Conservation (phyloP, 495 filamentous ascomycete species). For the Paragyromitra xinjiangensis region DNA sequence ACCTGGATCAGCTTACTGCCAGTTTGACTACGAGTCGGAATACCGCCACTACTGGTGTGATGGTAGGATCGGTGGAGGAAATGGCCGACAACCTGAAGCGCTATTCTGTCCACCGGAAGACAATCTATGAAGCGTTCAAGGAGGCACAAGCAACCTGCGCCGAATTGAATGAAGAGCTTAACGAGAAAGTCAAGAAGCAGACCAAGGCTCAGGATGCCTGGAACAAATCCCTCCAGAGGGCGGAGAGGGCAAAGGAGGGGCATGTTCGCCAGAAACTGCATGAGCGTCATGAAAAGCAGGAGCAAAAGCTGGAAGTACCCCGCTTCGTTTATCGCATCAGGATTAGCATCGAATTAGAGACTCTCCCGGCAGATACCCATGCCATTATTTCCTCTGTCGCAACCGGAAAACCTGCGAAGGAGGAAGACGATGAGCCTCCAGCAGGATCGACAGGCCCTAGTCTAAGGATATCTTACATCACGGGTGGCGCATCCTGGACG, state of each 20-base stretch:
- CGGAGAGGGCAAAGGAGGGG: constrained; percentile 58
- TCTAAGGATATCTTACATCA: constrained; percentile 71
- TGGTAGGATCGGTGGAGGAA: background rate
- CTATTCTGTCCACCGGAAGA: constrained; percentile 15
- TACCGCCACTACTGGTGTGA: background rate
- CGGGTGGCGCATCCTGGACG: constrained; percentile 69
- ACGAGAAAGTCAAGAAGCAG: constrained; percentile 59
- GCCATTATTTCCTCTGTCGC: constrained; percentile 14
- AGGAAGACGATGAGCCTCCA: constrained; percentile 37
- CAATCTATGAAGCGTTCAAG: constrained; percentile 26
- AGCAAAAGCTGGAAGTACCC: constrained; percentile 66
- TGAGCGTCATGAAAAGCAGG: constrained; percentile 62
- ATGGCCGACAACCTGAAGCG: constrained; percentile 28
- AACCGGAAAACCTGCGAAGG: constrained; percentile 38
- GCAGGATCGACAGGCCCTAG: constrained; percentile 46
- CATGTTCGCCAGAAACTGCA: constrained; percentile 60
- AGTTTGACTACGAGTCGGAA: background rate
- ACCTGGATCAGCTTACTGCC: constrained; percentile 27
- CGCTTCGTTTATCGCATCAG: constrained; percentile 67
- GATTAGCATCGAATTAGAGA: constrained; percentile 66
- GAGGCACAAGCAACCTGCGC: constrained; percentile 11
- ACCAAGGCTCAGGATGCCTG: constrained; percentile 58
- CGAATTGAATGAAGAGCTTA: constrained; percentile 12
- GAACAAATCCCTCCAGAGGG: constrained; percentile 34
- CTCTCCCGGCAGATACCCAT: constrained; percentile 29